Percentiles rank a stretch among this genome's conserved stretches.
These are phyloP conservation scores for Porphyridium purpureum DNA, from an alignment of 23 red algal species.

Conservation along the genomic window DNA sequence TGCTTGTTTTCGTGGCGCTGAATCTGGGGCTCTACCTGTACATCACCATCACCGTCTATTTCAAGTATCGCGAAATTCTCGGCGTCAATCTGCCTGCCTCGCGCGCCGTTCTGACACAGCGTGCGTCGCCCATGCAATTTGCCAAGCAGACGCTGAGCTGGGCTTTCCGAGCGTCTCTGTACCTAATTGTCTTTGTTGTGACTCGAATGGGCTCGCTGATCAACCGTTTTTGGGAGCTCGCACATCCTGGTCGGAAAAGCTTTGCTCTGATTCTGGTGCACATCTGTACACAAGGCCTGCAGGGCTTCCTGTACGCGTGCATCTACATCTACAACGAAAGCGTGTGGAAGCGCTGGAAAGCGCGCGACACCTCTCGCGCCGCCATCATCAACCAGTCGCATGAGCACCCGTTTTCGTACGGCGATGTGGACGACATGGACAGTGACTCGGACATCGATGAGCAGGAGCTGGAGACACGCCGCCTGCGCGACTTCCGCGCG, in stretches of 20 bases:
- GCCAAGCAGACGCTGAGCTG: slow-evolving; percentile 6
- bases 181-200: slow-evolving; percentile 10
- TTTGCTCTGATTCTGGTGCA: slow-evolving; percentile 11
- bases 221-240: slow-evolving; percentile 9
- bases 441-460: no score
- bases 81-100: not conserved
- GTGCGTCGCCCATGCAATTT: slow-evolving; percentile 3
- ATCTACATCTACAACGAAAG: slow-evolving; percentile 17
- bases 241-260: slow-evolving; percentile 5
- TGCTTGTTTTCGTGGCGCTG: slow-evolving; percentile 1
- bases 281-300: not conserved
- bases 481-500: no score
- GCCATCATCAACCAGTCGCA: no score
- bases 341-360: no score
- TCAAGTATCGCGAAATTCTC: slow-evolving; percentile 2
- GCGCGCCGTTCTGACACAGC: not conserved
- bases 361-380: no score
- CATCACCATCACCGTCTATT: slow-evolving; percentile 4
- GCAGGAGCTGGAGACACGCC: no score
- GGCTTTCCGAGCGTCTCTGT: slow-evolving; percentile 8
- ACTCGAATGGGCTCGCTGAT: slow-evolving; percentile 8
- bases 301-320: slow-evolving; percentile 7
- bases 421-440: no score
- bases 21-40: slow-evolving; percentile 1
- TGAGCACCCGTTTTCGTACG: no score